Base-by-base conservation (phyloP, 805 yeast genomes). In the Danielia oregonensis region DNA sequence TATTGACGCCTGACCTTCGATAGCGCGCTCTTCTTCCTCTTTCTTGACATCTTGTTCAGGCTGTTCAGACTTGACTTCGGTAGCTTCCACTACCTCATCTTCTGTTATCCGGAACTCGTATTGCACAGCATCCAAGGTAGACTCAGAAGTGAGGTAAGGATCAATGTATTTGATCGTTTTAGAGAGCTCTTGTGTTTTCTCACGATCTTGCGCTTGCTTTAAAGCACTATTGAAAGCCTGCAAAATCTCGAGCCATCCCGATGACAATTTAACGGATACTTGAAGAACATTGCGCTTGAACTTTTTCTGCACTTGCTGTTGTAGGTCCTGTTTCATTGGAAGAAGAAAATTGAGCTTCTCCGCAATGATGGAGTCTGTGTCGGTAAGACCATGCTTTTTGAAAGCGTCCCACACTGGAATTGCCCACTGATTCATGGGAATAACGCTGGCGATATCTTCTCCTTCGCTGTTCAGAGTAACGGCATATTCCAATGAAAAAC, bases 401-500 rank as follows among this genome's bases (percentile, higher is more conserved):
- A 29, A 17, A 8, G 17, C 19, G 3, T 24, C 17, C 28, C 34
- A 24, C 7, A 33, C 12, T 2, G 15, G 17, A 10, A 3, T 16
- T 4, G 39, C 45, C 48, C 48, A 45, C 14, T 39, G 35, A 23
- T 50, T 52, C 2, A 51, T 25, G 3, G 62, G 65, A 14, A 61
- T 24, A 7, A 60, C 33, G 9, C 67, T 60, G 12, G 55, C 35
- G 1, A 55, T 40, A 15, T 71, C 78, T 12, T 68, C 72, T 22
- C 65, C 64, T 33, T 70, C 75, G 2, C 55, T 30, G 11, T 39
- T 58, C 18, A 72, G 70, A 4, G 72, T 63, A 2, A 78, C 42
- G 33, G 74, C 75, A 48, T 78, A 76, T 48, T 86, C 95, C 19
- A 81, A 54, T 2, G 78, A 58, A 40, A 68, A 68, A 24, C 86